Base-by-base conservation (phyloP, 2,329 filamentous ascomycete genomes). In the Alternaria viburni region DNA sequence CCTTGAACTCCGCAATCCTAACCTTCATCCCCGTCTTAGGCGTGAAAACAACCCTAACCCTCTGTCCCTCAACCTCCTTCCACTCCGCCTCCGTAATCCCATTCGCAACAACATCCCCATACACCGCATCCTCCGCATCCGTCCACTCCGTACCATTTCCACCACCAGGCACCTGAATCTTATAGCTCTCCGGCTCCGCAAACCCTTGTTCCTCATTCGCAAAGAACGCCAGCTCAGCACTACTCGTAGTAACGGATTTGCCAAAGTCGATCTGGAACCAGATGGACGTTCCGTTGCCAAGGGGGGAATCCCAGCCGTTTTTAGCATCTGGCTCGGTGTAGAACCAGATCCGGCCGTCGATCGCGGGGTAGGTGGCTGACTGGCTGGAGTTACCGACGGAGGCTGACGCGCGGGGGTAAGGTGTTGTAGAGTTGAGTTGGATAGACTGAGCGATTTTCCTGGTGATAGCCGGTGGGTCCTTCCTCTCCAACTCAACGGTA, bases 321-420 rank as follows among this genome's bases (percentile, higher is more conserved):
- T 77, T 72, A 1, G 81, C 69, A 25, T 81, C 78, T 2, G 74
- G 59, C 49, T 74, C 62, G 1, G 69, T 73, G 64, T 77, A 81
- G 69, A 82, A 82, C 76, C 76, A 81, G 15, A 81, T 71, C 7
- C 80, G 73, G 4, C 80, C 80, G 54, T 82, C 80, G 45, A 82
- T 81, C 1, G 79, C 71, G 8, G 79, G 73, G 41, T 82, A 77
- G 0, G 81, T 67, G 21, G 70, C 68, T 10, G 70, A 61, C 0
- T 69, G 57, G 19, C 74, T 59, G 8, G 62, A 66, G 3, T 71
- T 71, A 3, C 70, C 64, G 10, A 71, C 70, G 0, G 78, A 81
- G 5, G 74, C 75, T 13, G 66, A 77, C 21, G 77, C 80, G 1
- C 64, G 62, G 2, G 80, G 80, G 45, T 75, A 80, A 0, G 71